Conservation (phyloP, 306 rosid species). For the Hylodesmum podocarpum region DNA sequence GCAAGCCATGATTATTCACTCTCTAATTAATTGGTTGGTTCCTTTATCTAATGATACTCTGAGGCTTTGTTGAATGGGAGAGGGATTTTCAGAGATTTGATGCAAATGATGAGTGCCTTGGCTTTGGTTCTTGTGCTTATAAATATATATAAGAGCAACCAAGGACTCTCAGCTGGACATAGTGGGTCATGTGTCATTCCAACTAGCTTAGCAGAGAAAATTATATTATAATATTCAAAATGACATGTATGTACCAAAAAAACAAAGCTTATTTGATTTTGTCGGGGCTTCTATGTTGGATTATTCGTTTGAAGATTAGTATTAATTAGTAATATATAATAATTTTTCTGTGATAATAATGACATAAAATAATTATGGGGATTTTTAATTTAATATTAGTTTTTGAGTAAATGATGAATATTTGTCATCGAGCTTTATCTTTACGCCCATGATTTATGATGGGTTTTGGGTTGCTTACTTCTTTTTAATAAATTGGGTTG, state of each 20-base stretch:
- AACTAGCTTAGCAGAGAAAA: constrained; percentile 24
- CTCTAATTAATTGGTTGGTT: background rate
- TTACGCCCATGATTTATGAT: too few relatives aligned
- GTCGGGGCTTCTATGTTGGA: background rate
- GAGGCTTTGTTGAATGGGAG: constrained; percentile 17
- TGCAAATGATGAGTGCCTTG: constrained; percentile 37
- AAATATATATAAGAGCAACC: constrained; percentile 34
- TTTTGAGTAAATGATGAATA: background rate
- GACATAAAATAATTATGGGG: background rate
- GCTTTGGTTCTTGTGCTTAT: constrained; percentile 29
- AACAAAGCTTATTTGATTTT: background rate
- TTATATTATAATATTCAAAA: background rate
- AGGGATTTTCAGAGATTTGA: constrained; percentile 24
- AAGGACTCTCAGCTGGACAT: constrained; percentile 1
- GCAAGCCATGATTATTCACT: constrained; percentile 52
- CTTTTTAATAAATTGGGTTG: too few relatives aligned
- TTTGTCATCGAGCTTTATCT: too few relatives aligned
- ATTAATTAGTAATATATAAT: background rate
- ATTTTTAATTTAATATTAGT: background rate
- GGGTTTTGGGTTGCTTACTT: too few relatives aligned
- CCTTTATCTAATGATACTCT: background rate
- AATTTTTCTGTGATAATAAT: background rate
- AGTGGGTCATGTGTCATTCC: constrained; percentile 42
- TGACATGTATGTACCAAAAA: constrained; percentile 2
- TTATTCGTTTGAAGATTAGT: background rate